Conservation (phyloP, 495 filamentous ascomycete species). For the Staphylotrichum longicolle region DNA sequence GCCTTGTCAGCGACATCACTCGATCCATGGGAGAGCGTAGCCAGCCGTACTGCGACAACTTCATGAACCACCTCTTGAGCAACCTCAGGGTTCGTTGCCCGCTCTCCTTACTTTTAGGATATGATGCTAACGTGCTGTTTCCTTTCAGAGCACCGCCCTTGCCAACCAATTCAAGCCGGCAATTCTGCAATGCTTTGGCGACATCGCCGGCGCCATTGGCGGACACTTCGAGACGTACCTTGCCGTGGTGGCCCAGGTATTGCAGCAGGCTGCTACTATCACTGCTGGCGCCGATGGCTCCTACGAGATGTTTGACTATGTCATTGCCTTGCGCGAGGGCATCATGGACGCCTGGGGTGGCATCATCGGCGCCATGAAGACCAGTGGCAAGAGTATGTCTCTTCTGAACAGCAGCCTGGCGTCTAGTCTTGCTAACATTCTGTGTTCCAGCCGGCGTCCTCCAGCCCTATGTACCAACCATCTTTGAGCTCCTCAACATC, state of each 20-base stretch:
- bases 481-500: slow-evolving; percentile 83
- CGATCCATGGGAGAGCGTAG: slow-evolving; percentile 84
- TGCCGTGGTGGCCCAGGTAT: slow-evolving; percentile 83
- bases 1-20: slow-evolving; percentile 91
- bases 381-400: slow-evolving; percentile 66
- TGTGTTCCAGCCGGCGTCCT: slow-evolving; percentile 59
- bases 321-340: slow-evolving; percentile 89
- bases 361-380: slow-evolving; percentile 89
- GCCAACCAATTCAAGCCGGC: slow-evolving; percentile 98
- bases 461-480: slow-evolving; percentile 73
- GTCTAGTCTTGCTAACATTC: slow-evolving; percentile 23
- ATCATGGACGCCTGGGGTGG: slow-evolving; percentile 99
- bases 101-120: background rate
- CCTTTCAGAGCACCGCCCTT: slow-evolving; percentile 59
- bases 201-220: slow-evolving; percentile 94
- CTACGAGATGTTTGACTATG: slow-evolving; percentile 93
- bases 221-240: slow-evolving; percentile 91
- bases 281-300: slow-evolving; percentile 65
- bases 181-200: slow-evolving; percentile 95
- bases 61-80: slow-evolving; percentile 94
- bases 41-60: slow-evolving; percentile 90
- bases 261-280: slow-evolving; percentile 86
- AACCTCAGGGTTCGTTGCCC: slow-evolving; percentile 71
- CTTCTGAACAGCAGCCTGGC: background rate
- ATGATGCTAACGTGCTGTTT: slow-evolving; percentile 25